Conservation (phyloP, 2,329 filamentous ascomycete genomes). For the Allantophomopsis cytisporea region DNA sequence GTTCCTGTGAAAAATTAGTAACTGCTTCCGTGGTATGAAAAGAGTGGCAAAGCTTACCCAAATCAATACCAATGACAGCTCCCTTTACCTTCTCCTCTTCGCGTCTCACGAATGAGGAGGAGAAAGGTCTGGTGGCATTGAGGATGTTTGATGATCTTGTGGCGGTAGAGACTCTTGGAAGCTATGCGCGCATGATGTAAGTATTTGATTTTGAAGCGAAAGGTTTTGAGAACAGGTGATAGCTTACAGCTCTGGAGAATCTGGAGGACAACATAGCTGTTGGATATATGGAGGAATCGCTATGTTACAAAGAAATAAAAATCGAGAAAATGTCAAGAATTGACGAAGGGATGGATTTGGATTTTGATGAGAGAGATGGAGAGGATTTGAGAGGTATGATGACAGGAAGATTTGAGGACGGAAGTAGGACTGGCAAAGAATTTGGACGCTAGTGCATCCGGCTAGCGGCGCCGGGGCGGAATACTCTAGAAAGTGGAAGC, state of each 20-base stretch:
- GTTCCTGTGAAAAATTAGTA: slow-evolving; percentile 39
- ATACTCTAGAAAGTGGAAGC: too few species aligned
- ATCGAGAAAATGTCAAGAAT: too few species aligned
- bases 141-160: slow-evolving; percentile 53
- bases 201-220: slow-evolving; percentile 13
- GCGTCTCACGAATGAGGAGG: slow-evolving; percentile 64
- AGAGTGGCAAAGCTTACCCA: slow-evolving; percentile 45
- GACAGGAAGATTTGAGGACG: not conserved
- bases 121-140: slow-evolving; percentile 46
- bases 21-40: slow-evolving; percentile 8
- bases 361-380: slow-evolving; percentile 2
- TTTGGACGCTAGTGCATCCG: too few species aligned
- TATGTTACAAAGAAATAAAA: too few species aligned
- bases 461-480: too few species aligned
- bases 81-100: slow-evolving; percentile 82
- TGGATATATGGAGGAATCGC: too few species aligned
- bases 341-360: not conserved
- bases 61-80: slow-evolving; percentile 93
- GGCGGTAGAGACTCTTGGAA: slow-evolving; percentile 61
- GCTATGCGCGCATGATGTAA: slow-evolving; percentile 28
- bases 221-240: slow-evolving; percentile 1
- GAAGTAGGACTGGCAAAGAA: too few species aligned
- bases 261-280: slow-evolving; percentile 59
- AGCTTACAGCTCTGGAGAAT: slow-evolving; percentile 62
- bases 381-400: slow-evolving; percentile 1